Conservation (phyloP, 495 filamentous ascomycete species). For the Articulospora tetracladia region DNA sequence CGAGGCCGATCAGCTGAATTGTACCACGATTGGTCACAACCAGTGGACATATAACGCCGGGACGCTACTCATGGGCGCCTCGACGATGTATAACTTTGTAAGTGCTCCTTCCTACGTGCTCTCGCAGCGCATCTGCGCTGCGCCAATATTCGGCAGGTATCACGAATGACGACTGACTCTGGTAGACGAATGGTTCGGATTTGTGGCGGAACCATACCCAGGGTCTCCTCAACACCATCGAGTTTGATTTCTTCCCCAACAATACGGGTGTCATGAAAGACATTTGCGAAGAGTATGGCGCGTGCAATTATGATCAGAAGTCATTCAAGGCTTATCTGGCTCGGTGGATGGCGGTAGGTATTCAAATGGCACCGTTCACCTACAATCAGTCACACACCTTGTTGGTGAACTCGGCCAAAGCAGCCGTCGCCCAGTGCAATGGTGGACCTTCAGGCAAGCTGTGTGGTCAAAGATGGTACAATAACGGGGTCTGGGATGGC, state of each 20-base stretch:
- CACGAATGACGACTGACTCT: not conserved
- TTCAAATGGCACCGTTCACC: constrained; percentile 69
- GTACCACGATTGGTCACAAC: constrained; percentile 45
- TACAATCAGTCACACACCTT: constrained; percentile 53
- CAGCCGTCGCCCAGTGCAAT: constrained; percentile 69
- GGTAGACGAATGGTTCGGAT: constrained; percentile 39
- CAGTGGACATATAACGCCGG: constrained; percentile 69
- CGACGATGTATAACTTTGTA: constrained; percentile 63
- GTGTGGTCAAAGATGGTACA: constrained; percentile 72
- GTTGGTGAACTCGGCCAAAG: constrained; percentile 57
- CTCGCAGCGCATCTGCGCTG: not conserved
- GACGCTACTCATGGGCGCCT: constrained; percentile 59
- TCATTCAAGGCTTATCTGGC: constrained; percentile 85
- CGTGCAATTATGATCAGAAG: constrained; percentile 59
- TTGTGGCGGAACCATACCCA: constrained; percentile 25
- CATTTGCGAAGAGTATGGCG: constrained; percentile 55
- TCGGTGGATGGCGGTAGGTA: constrained; percentile 70
- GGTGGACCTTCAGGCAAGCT: constrained; percentile 47
- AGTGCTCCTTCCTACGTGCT: constrained; percentile 14
- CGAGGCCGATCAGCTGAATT: constrained; percentile 51
- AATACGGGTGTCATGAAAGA: constrained; percentile 55
- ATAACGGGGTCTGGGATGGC: constrained; percentile 55
- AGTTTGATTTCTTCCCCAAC: constrained; percentile 45
- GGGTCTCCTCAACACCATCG: constrained; percentile 18
- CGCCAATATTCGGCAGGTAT: not conserved